Evolutionary conservation across 208 protist genomes (phyloP), one percentile per base, ranked within the genome.

Genomic region (Angomonas ambiguus): DNA sequence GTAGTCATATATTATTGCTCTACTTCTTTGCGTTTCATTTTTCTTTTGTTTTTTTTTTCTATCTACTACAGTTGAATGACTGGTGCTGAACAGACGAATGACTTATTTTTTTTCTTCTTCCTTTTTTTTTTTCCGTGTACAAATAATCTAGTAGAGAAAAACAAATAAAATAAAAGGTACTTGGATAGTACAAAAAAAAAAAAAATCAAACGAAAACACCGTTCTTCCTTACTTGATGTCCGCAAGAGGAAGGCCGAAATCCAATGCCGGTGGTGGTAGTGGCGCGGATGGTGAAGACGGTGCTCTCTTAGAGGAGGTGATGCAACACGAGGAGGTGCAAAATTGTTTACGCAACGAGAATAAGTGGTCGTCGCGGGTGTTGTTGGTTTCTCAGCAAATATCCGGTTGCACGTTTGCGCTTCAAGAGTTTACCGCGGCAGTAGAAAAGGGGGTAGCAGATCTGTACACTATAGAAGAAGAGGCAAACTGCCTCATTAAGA

Each of bases 31-130:
- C 25, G 11, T 6, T 32, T 59, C 4, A 33, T 59, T 59, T 16
- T 59, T 31, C 6, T 59, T 59, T 59, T 59, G n/a, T 20, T 24
- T 56, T 24, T 56, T 25, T 25, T 24, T 56, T 56, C 6, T 16
- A 56, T 56, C 49, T 20, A 56, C n/a, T n/a, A n/a, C n/a, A n/a
- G n/a, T n/a, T n/a, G n/a, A n/a, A n/a, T n/a, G n/a, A n/a, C n/a
- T n/a, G n/a, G n/a, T n/a, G n/a, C n/a, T 61, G 10, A 25, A 32
- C 4, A n/a, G 13, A 31, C 10, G 11, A 49, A 41, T 27, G 58
- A 31, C 4, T 62, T 61, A 31, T 60, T 65, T 75, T 63, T 48
- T 72, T 64, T 65, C 22, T 48, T 24, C 41, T 28, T 61, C 32
- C 27, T 42, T 55, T 51, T 3, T 65, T 20, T 65, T 20, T 20